Percentiles rank a stretch among this genome's conserved stretches.
Evolutionary conservation across 495 filamentous ascomycete genomes (phyloP).

Genomic region (Xylaria cubensis): DNA sequence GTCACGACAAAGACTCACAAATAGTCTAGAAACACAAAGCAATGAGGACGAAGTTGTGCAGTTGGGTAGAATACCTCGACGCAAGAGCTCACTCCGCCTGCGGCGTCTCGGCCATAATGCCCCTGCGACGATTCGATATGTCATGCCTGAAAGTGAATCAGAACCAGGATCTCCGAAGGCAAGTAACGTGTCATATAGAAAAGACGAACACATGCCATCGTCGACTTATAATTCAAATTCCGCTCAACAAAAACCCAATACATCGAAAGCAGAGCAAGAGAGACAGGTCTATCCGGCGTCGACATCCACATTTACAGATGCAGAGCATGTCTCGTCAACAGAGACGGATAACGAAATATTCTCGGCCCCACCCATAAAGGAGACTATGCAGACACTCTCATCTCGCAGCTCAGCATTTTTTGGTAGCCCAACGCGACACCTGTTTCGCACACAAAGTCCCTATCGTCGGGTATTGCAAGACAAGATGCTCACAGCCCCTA

Average conservation of each 20-base stretch:
- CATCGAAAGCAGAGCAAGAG: neutral
- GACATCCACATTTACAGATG: neutral
- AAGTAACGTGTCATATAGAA: constrained; percentile 14
- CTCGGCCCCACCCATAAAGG: constrained; percentile 11
- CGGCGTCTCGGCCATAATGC: constrained; percentile 23
- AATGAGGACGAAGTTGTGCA: constrained; percentile 32
- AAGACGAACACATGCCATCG: neutral
- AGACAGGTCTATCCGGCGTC: constrained; percentile 15
- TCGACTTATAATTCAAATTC: neutral
- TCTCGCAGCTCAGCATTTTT: constrained; percentile 49
- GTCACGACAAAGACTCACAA: constrained; percentile 35
- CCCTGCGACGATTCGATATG: constrained; percentile 45
- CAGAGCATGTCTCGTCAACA: neutral
- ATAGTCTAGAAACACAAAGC: constrained; percentile 40
- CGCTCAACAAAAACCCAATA: neutral
- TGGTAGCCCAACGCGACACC: constrained; percentile 51
- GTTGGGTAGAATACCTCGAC: constrained; percentile 45
- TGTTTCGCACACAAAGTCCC: constrained; percentile 61
- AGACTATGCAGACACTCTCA: constrained; percentile 26
- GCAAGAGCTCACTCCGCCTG: constrained; percentile 34
- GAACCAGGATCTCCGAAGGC: constrained; percentile 24
- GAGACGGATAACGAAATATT: constrained; percentile 3
- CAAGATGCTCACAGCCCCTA: constrained; percentile 44
- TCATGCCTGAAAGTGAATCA: constrained; percentile 32
- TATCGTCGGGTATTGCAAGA: constrained; percentile 59